Percentiles rank a stretch among this genome's conserved stretches.
These are phyloP conservation scores for Microcyclospora pomicola DNA, from an alignment of 2,329 filamentous ascomycete species.

Conservation along the genomic window DNA sequence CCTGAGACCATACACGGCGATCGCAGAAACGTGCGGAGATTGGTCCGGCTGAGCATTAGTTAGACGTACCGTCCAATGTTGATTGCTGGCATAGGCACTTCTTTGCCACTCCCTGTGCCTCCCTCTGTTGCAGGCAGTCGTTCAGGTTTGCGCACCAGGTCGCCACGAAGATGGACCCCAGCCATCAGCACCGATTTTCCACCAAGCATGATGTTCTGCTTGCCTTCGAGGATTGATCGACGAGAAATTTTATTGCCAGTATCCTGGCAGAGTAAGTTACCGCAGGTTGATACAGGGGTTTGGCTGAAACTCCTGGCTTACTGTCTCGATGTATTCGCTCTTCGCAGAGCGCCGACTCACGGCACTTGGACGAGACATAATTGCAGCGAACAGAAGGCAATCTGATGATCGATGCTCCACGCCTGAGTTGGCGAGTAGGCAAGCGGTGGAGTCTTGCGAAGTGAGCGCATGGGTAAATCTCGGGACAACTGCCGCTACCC, in stretches of 20 bases:
- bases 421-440: too few species aligned
- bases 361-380: conserved; percentile 30
- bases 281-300: background rate
- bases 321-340: conserved; percentile 94
- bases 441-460: too few species aligned
- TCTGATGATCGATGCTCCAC: too few species aligned
- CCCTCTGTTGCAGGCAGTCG: background rate
- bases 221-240: conserved; percentile 80
- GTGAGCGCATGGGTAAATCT: too few species aligned
- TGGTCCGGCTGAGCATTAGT: background rate
- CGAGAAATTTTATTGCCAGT: conserved; percentile 97
- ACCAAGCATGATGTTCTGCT: conserved; percentile 93
- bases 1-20: background rate
- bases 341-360: conserved; percentile 49
- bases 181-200: conserved; percentile 90
- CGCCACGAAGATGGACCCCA: conserved; percentile 85
- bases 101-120: conserved; percentile 18
- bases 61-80: conserved; percentile 49
- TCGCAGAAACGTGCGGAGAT: too few species aligned
- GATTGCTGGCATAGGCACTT: conserved; percentile 44
- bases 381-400: background rate
- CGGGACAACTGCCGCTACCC: too few species aligned
- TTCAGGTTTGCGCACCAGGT: conserved; percentile 45
- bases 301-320: conserved; percentile 30
- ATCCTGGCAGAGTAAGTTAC: conserved; percentile 45